phyloP scores from a whole-genome alignment of 1,284 basidiomycete genomes.

The Leccinum subspadiceum region DNA sequence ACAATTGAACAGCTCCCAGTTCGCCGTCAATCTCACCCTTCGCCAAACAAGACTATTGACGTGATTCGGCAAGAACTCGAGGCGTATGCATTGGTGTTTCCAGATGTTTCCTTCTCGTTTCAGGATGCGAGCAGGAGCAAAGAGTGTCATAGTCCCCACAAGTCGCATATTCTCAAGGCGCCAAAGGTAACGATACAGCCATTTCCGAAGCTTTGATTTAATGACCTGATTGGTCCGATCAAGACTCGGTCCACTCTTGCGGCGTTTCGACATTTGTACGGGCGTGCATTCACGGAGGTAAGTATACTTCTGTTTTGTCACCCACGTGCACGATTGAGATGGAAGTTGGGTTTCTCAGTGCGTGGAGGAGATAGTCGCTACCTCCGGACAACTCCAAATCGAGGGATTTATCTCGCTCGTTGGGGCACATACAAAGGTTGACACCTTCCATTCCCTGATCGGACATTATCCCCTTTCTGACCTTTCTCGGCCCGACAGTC shows the following conservation, averaged over 20 bases:
- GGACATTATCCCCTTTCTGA: constrained; percentile 18
- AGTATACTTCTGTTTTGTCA: constrained; percentile 21
- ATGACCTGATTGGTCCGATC: constrained; percentile 15
- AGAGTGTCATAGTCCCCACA: constrained; percentile 33
- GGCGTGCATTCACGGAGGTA: constrained; percentile 65
- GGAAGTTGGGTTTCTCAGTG: constrained; percentile 32
- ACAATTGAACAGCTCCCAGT: constrained; percentile 63
- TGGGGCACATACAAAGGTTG: constrained; percentile 72
- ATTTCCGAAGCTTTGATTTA: constrained; percentile 8
- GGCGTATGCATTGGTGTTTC: constrained; percentile 68
- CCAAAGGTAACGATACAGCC: constrained; percentile 52
- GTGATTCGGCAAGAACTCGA: constrained; percentile 72
- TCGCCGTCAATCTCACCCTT: constrained; percentile 66
- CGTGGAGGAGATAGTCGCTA: constrained; percentile 61
- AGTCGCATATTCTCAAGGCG: constrained; percentile 52
- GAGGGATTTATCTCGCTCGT: constrained; percentile 81
- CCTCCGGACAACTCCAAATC: constrained; percentile 51
- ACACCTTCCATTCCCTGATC: constrained; percentile 16
- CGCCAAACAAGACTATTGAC: constrained; percentile 55
- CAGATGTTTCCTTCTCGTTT: constrained; percentile 66
- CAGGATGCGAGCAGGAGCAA: constrained; percentile 49
- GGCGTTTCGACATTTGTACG: constrained; percentile 67
- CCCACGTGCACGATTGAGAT: constrained; percentile 36
- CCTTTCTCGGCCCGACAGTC: constrained; percentile 41
- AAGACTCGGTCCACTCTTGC: constrained; percentile 64